Conservation (phyloP, 352 stramenopile species). For the Phytopythium chamaehyphon region DNA sequence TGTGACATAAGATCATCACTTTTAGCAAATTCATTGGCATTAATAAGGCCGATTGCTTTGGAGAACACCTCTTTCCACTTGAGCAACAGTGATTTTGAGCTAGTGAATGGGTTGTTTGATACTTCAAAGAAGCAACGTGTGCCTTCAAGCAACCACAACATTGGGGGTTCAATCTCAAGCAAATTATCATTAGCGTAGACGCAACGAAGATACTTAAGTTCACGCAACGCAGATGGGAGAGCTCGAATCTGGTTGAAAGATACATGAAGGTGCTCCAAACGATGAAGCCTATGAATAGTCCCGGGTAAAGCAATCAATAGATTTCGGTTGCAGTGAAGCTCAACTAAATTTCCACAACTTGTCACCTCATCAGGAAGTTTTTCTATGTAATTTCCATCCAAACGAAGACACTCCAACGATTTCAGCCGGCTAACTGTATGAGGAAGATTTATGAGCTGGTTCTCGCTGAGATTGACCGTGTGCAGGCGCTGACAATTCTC, state of each 20-base stretch:
- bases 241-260: conserved; percentile 39
- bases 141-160: conserved; percentile 9
- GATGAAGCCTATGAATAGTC: conserved; percentile 23
- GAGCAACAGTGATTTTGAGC: neutral
- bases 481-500: conserved; percentile 31
- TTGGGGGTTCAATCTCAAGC: conserved; percentile 23
- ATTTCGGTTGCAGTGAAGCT: conserved; percentile 41
- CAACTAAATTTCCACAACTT: conserved; percentile 21
- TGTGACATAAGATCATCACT: conserved; percentile 26
- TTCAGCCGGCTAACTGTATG: conserved; percentile 28
- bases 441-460: conserved; percentile 38
- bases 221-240: conserved; percentile 48
- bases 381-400: conserved; percentile 39
- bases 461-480: conserved; percentile 42
- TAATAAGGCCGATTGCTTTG: conserved; percentile 24
- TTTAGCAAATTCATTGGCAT: conserved; percentile 17
- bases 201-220: conserved; percentile 28
- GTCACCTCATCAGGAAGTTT: conserved; percentile 37
- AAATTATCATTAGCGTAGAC: conserved; percentile 48
- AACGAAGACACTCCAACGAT: conserved; percentile 30
- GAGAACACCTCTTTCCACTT: conserved; percentile 4
- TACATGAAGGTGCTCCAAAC: conserved; percentile 37
- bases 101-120: conserved; percentile 63
- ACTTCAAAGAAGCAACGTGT: conserved; percentile 42
- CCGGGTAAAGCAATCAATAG: conserved; percentile 28